Evolutionary conservation across 352 stramenopile genomes (phyloP).

Genomic region (Globisporangium nagaii): DNA sequence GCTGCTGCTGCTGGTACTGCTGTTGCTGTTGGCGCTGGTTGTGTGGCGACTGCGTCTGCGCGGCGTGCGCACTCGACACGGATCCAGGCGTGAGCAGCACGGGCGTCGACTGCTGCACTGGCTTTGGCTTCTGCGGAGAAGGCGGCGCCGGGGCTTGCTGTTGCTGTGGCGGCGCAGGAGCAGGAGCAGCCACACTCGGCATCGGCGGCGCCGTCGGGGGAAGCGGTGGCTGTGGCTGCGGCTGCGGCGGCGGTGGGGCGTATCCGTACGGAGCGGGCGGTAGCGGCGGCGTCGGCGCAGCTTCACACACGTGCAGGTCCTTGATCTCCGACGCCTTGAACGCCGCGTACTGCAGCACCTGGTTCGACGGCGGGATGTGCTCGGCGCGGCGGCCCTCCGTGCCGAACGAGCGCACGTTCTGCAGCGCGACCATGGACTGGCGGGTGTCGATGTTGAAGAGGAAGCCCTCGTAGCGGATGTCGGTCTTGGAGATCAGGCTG

Average conservation of each 20-base stretch:
- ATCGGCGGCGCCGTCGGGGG: slow-evolving; percentile 21
- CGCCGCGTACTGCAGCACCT: slow-evolving; percentile 72
- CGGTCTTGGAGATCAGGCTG: slow-evolving; percentile 83
- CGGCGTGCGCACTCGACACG: slow-evolving; percentile 28
- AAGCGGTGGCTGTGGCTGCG: slow-evolving; percentile 11
- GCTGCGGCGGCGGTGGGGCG: slow-evolving; percentile 12
- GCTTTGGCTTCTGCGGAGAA: slow-evolving; percentile 7
- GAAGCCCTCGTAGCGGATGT: slow-evolving; percentile 83
- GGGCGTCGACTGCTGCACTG: slow-evolving; percentile 20
- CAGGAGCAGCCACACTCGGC: no score
- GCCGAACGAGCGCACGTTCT: slow-evolving; percentile 80
- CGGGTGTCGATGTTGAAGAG: slow-evolving; percentile 85
- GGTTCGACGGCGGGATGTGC: slow-evolving; percentile 67
- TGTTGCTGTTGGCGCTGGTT: slow-evolving; percentile 4
- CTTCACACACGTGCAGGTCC: slow-evolving; percentile 80
- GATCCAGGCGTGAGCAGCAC: slow-evolving; percentile 52
- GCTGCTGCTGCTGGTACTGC: slow-evolving; percentile 1
- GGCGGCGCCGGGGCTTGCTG: slow-evolving; percentile 5
- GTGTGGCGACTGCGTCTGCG: slow-evolving; percentile 10
- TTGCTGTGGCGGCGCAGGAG: slow-evolving; percentile 5
- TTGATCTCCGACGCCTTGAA: slow-evolving; percentile 86
- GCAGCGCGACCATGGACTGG: slow-evolving; percentile 76
- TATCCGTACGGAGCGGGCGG: slow-evolving; percentile 7
- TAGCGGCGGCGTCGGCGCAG: slow-evolving; percentile 28
- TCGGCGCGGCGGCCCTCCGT: slow-evolving; percentile 70